A percentile compares a stretch with the other conserved stretches of the same genome.
Conservation (phyloP, 805 yeast species). For the Suhomyces sp. region DNA sequence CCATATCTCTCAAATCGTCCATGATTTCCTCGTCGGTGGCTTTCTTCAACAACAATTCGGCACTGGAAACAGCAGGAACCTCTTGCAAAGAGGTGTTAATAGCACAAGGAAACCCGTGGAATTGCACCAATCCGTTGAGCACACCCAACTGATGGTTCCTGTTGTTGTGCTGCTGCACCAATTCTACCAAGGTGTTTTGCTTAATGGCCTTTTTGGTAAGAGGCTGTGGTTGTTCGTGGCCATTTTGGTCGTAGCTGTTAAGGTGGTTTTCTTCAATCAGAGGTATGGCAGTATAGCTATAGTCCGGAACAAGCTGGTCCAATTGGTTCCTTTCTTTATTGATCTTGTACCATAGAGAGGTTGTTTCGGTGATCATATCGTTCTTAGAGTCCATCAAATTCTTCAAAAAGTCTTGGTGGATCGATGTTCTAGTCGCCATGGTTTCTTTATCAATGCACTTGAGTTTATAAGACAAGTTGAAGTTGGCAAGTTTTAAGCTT, state of each 20-base stretch:
- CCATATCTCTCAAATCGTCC: slow-evolving; percentile 70
- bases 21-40: slow-evolving; percentile 70
- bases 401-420: slow-evolving; percentile 81
- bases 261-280: slow-evolving; percentile 15
- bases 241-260: slow-evolving; percentile 2
- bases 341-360: slow-evolving; percentile 87
- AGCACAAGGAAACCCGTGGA: slow-evolving; percentile 81
- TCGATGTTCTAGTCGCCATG: slow-evolving; percentile 67
- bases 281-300: slow-evolving; percentile 45
- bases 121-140: slow-evolving; percentile 62
- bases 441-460: slow-evolving; percentile 80
- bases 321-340: slow-evolving; percentile 82
- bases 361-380: slow-evolving; percentile 64
- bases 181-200: slow-evolving; percentile 35
- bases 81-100: slow-evolving; percentile 41
- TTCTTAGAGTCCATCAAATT: slow-evolving; percentile 64
- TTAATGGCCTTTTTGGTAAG: slow-evolving; percentile 33
- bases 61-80: slow-evolving; percentile 14
- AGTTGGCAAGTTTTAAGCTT: slow-evolving; percentile 48
- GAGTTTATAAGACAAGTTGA: slow-evolving; percentile 54
- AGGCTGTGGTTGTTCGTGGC: slow-evolving; percentile 11
- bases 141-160: slow-evolving; percentile 67
- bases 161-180: slow-evolving; percentile 66
- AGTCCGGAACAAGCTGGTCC: slow-evolving; percentile 62
- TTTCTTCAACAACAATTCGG: slow-evolving; percentile 46